These are phyloP conservation scores for Hypoxylon sp. DNA, from an alignment of 2,329 filamentous ascomycete genomes.

Conservation along the genomic window DNA sequence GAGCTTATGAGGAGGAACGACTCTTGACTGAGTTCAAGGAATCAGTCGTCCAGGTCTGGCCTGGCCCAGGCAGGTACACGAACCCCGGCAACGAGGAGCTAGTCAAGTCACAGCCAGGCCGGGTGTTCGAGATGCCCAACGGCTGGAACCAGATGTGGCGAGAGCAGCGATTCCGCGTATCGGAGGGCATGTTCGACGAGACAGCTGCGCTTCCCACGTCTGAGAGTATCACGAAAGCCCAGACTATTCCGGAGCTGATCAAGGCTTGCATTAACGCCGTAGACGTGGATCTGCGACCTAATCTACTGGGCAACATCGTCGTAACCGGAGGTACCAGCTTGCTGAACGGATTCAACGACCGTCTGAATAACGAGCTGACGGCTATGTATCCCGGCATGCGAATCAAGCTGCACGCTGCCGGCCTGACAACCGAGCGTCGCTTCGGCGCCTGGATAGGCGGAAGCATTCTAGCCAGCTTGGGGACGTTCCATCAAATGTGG, in stretches of 20 bases:
- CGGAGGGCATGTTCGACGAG: slow-evolving; percentile 93
- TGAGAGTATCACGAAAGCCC: slow-evolving; percentile 64
- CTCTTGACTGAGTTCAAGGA: slow-evolving; percentile 98
- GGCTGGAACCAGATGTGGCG: slow-evolving; percentile 97
- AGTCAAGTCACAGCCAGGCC: slow-evolving; percentile 78
- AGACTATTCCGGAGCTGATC: slow-evolving; percentile 88
- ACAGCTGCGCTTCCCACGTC: slow-evolving; percentile 73
- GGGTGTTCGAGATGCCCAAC: slow-evolving; percentile 96
- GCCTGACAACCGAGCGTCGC: slow-evolving; percentile 86
- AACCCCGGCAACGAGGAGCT: slow-evolving; percentile 80
- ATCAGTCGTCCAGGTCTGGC: slow-evolving; percentile 94
- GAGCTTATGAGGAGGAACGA: slow-evolving; percentile 88
- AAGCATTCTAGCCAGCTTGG: slow-evolving; percentile 93
- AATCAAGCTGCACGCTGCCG: slow-evolving; percentile 89
- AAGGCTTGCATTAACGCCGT: slow-evolving; percentile 81
- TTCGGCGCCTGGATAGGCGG: slow-evolving; percentile 97
- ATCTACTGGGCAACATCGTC: slow-evolving; percentile 89
- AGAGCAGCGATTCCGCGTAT: slow-evolving; percentile 85
- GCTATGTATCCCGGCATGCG: slow-evolving; percentile 85
- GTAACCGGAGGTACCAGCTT: slow-evolving; percentile 90
- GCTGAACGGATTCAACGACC: slow-evolving; percentile 91
- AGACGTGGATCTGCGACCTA: slow-evolving; percentile 88
- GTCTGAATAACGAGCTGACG: slow-evolving; percentile 86
- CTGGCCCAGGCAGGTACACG: slow-evolving; percentile 77
- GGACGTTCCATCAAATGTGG: slow-evolving; percentile 99